phyloP scores from a whole-genome alignment of 208 protist species.

The Wallacemonas sp. region DNA sequence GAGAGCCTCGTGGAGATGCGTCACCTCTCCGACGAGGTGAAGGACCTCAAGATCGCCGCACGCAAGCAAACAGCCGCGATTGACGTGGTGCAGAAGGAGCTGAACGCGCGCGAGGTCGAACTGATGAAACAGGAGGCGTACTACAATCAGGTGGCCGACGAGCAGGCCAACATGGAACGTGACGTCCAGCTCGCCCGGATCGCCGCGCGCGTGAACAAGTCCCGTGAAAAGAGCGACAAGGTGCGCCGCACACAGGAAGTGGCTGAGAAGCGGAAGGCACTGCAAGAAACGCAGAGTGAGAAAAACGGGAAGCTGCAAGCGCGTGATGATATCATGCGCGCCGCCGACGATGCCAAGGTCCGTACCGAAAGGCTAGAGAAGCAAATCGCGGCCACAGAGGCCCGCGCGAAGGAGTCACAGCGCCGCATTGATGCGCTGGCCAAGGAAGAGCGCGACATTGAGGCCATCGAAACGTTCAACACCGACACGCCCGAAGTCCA shows the following conservation, averaged over 20 bases:
- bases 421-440: slow-evolving; percentile 23
- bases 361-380: slow-evolving; percentile 35
- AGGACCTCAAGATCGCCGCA: slow-evolving; percentile 63
- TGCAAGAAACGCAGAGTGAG: slow-evolving; percentile 27
- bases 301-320: slow-evolving; percentile 24
- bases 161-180: slow-evolving; percentile 31
- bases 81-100: slow-evolving; percentile 74
- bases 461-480: slow-evolving; percentile 56
- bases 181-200: slow-evolving; percentile 47
- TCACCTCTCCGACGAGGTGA: slow-evolving; percentile 75
- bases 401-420: slow-evolving; percentile 25
- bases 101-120: slow-evolving; percentile 82
- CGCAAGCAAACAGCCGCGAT: slow-evolving; percentile 61
- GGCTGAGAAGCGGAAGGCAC: slow-evolving; percentile 29
- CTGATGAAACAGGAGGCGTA: slow-evolving; percentile 83
- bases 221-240: slow-evolving; percentile 26
- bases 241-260: slow-evolving; percentile 17
- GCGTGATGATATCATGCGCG: slow-evolving; percentile 22
- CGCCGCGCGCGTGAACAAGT: slow-evolving; percentile 31
- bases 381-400: slow-evolving; percentile 33
- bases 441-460: slow-evolving; percentile 36
- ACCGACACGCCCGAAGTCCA: slow-evolving; percentile 53
- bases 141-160: slow-evolving; percentile 41
- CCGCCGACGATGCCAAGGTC: slow-evolving; percentile 41
- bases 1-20: slow-evolving; percentile 80